Base-by-base conservation (phyloP, 352 stramenopile genomes). In the Blastocystis hominis region DNA sequence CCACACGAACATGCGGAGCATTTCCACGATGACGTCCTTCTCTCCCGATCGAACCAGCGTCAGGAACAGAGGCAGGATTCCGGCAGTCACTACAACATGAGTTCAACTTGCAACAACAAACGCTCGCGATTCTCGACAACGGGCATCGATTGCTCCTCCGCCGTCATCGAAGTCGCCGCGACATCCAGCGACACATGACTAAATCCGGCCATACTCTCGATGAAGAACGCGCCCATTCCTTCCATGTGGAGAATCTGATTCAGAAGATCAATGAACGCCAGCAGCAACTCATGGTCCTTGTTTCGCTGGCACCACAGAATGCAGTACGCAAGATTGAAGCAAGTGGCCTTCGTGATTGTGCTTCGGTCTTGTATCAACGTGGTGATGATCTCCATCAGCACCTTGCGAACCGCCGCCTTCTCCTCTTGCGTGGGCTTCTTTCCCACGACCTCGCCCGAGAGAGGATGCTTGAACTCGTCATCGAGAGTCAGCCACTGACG, bases 51-150 rank as follows among this genome's bases (percentile, higher is more conserved):
- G 72, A 4, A 68, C 17, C 15, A 87, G 77, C 30, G 77, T 20
- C 3, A 87, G 54, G 77, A 87, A 87, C 20, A 87, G 46, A 17
- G 77, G 77, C 13, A 87, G 40, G 13, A 87, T 69, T 20, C 77
- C 77, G 9, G 54, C 66, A n/a, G 77, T 87, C 20, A 87, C 77
- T 87, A 87, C 47, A 30, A 30, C 24, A 75, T 38, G 34, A 62
- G 24, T 68, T 4, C 53, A 24, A 66, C 17, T 4, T 17, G n/a
- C 4, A 20, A 5, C 13, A 44, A 38, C 46, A n/a, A 44, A 84
- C 72, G 24, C 15, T 59, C 42, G 20, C 30, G 72, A n/a, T 59
- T 42, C 72, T 84, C 72, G 38, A 30, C 34, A 38, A 53, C 38
- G 2, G 34, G 2, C 24, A 46, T 46, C 17, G 44, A 24, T 36